Base-by-base conservation (phyloP, 768 basidiomycete genomes). In the Lactarius sanguifluus region DNA sequence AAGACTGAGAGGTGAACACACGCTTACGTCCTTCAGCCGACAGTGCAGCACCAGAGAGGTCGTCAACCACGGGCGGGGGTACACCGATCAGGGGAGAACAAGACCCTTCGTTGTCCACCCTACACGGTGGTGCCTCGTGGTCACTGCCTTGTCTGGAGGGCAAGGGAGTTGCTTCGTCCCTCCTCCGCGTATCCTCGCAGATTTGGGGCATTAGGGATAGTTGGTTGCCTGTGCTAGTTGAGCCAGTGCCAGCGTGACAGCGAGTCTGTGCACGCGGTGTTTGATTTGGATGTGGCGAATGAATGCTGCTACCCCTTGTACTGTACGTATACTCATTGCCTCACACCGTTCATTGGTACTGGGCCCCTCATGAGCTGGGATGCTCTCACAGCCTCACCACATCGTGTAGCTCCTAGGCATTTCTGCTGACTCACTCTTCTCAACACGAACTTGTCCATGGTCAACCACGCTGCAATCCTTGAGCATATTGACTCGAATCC, bases 121-220 rank as follows among this genome's bases (percentile, higher is more conserved):
- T 43, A 62, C 59, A 34, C 61, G 41, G 62, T 50, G 61, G 67
- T 10, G 60, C 57, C 62, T 59, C 67, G 34, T 65, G 47, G 60
- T 69, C 64, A 28, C 69, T 67, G 66, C 54, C 66, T 43, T 64
- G 62, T 62, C 60, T 62, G 52, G 69, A 45, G 20, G 65, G 65
- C 34, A 60, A 38, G 52, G 58, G 43, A 38, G 60, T 38, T 45
- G 52, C 55, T 30, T 36, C 40, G 43, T 71, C 76, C 64, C 76
- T 77, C 71, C 77, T 79, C 81, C 82, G 83, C 61, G 81, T 79
- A 64, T 81, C 74, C 69, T 82, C 83, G 80, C 83, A 83, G 57
- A 82, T 74, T 57, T 81, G 82, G 67, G 84, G 73, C 84, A 85
- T 86, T 30, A 57, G 32, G 41, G 52, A 15, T 25, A 52, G 16